Base-by-base conservation (phyloP, 2,329 filamentous ascomycete genomes). In the Venturia effusa region DNA sequence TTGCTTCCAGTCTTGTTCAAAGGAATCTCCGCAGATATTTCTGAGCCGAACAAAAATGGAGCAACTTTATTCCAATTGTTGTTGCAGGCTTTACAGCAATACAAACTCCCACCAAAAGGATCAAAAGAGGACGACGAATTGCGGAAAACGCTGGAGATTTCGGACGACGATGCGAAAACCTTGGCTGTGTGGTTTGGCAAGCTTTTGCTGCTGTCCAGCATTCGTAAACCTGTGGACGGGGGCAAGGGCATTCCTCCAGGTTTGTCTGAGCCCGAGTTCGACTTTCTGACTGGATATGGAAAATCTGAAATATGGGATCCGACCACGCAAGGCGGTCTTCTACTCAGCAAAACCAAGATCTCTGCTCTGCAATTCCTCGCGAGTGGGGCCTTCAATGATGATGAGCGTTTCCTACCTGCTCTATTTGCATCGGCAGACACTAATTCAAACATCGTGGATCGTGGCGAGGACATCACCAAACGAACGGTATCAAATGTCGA, bases 381-480 rank as follows among this genome's bases (percentile, higher is more conserved):
- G 2, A 96, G 90, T 70, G 92, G 90, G 4, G 86, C 92, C 7
- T 97, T 99, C 74, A 86, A 79, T 0, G 91, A 97, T 66, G 77
- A 85, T 0, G 90, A 97, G 71, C 86, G 92, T 39, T 91, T 97
- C 69, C 74, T 97, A 15, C 88, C 93, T 0, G 88, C 91, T 0
- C 76, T 97, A 0, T 92, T 89, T 72, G 92, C 92, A 5, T 88
- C 91, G 32, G 87, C 91, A 0, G 92, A 92, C 74, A 79, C 86
- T 1, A 94, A 97, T 68, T 90, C 87, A 41, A 84, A 88, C 10
- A 86, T 97, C 43, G 86, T 89, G 13, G 85, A 88, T n/a, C 78
- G 90, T n/a, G 93, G 90, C 0, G 91, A 97, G 64, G 92, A 96
- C 69, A 84, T 95, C 60, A 76, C 97, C 67, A 99, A 97, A 75